These are phyloP conservation scores for Blastomyces parvus DNA, from an alignment of 2,329 filamentous ascomycete genomes.

Conservation along the genomic window DNA sequence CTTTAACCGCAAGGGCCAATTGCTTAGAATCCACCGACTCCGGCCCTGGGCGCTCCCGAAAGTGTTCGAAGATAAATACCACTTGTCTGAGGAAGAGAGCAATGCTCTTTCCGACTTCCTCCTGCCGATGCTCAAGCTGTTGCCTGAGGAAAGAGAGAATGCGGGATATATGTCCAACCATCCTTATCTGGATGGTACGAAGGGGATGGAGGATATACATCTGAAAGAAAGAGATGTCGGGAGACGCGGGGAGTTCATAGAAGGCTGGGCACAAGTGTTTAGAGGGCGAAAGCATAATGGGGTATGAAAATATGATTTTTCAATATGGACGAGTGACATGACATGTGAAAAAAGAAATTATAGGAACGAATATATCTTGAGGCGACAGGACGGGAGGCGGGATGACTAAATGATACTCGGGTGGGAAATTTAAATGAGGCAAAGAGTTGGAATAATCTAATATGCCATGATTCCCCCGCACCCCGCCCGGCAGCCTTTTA, in stretches of 20 bases:
- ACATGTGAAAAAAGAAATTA: conserved; percentile 3
- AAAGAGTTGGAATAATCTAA: background rate
- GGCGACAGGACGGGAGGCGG: background rate
- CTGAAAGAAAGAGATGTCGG: conserved; percentile 64
- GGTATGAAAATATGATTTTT: background rate
- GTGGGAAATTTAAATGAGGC: background rate
- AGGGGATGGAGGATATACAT: conserved; percentile 74
- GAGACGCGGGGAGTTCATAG: conserved; percentile 80
- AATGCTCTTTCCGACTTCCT: conserved; percentile 74
- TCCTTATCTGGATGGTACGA: conserved; percentile 70
- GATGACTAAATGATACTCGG: background rate
- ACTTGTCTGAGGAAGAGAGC: conserved; percentile 75
- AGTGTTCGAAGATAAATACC: conserved; percentile 91
- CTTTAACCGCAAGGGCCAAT: conserved; percentile 93
- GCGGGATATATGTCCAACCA: conserved; percentile 91
- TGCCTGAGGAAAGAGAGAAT: conserved; percentile 83
- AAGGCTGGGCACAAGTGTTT: conserved; percentile 84
- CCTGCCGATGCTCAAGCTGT: conserved; percentile 78
- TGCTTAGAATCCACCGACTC: conserved; percentile 92
- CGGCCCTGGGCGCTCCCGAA: conserved; percentile 93
- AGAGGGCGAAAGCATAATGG: conserved; percentile 55
- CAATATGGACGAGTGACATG: background rate
- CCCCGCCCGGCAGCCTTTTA: background rate
- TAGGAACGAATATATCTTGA: background rate
- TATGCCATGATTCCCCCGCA: background rate